Base-by-base conservation (phyloP, 2,329 filamentous ascomycete species). In the Hansfordia pulvinata region DNA sequence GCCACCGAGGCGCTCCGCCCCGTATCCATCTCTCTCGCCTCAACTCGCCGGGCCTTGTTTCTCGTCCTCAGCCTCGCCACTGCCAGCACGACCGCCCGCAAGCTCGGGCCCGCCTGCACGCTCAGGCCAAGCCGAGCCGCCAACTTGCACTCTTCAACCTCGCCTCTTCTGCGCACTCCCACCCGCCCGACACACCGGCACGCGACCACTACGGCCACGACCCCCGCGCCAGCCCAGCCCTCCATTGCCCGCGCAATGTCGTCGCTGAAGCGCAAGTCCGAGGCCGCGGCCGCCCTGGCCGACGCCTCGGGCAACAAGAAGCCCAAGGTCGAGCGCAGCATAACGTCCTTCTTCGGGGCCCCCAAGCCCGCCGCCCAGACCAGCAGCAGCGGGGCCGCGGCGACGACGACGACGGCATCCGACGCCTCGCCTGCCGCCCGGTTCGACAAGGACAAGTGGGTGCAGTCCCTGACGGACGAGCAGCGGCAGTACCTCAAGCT, bases 371-470 rank as follows among this genome's bases (percentile, higher is more conserved):
- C 47, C 8, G 33, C 33, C 12, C 22, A 35, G 16, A 16, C 34
- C 21, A 32, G 27, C 12, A 29, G 17, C 18, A 31, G 27, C 22
- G 36, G 27, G 13, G 30, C 22, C 9, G 18, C 35, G 9, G 22
- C 42, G 14, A 30, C 45, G 2, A 29, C 43, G 6, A 33, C 41
- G 20, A 27, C 41, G 8, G 28, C 39, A 10, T 17, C 39, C 28
- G 22, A 29, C 10, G 16, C 39, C 11, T 24, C 39, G 6, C 41
- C 53, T 5, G 17, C 23, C 5, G 35, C 49, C 30, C 80, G 70
- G 37, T 96, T 94, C 49, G 69, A 94, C 61, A 94, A 93, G 60
- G 71, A 72, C 23, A 83, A 80, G 53, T 98, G 90, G 90, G 64
- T 86, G n/a, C 69, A 71, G 12, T 69, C 70, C 30, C 63, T 98